Percentiles rank a stretch among this genome's conserved stretches.
Evolutionary conservation across 208 protist genomes (phyloP).

Genomic region (Leptomonas pyrrhocoris): DNA sequence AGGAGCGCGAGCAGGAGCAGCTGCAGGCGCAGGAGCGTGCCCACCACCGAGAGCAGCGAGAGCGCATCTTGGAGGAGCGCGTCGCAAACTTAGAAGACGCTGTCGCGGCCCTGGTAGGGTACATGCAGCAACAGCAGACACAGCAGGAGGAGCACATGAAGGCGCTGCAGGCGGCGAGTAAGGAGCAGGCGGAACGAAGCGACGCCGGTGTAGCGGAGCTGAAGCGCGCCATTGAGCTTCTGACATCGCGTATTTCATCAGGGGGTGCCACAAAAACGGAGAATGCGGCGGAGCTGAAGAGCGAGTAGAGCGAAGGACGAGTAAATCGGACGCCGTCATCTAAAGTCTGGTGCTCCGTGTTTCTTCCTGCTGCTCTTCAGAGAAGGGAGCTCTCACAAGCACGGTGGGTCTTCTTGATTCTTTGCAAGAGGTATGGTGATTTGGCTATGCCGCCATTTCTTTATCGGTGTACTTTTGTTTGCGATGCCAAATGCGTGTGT

Average conservation of each 20-base stretch:
- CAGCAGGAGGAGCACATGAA: conserved; percentile 31
- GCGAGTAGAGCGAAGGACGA: not conserved
- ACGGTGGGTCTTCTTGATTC: too few species aligned
- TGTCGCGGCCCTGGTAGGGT: conserved; percentile 42
- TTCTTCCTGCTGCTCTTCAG: too few species aligned
- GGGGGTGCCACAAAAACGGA: too few species aligned
- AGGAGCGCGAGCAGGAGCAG: conserved; percentile 28
- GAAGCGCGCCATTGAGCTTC: conserved; percentile 20
- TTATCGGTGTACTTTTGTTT: too few species aligned
- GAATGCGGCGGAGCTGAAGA: not conserved
- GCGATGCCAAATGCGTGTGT: too few species aligned
- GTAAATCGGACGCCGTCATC: too few species aligned
- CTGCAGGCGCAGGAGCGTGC: conserved; percentile 24
- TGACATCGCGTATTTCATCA: conserved; percentile 6
- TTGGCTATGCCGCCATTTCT: too few species aligned
- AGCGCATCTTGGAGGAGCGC: conserved; percentile 38
- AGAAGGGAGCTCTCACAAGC: too few species aligned
- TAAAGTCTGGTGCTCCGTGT: too few species aligned
- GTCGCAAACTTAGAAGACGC: conserved; percentile 63
- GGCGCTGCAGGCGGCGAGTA: conserved; percentile 33
- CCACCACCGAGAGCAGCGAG: conserved; percentile 24
- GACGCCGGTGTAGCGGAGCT: conserved; percentile 50
- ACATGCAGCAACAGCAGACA: conserved; percentile 41
- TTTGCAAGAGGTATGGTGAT: too few species aligned
- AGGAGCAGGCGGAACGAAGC: conserved; percentile 34